Percentiles rank a stretch among this genome's conserved stretches.
phyloP scores from a whole-genome alignment of 1,284 basidiomycete genomes.

The Moesziomyces sp. region DNA sequence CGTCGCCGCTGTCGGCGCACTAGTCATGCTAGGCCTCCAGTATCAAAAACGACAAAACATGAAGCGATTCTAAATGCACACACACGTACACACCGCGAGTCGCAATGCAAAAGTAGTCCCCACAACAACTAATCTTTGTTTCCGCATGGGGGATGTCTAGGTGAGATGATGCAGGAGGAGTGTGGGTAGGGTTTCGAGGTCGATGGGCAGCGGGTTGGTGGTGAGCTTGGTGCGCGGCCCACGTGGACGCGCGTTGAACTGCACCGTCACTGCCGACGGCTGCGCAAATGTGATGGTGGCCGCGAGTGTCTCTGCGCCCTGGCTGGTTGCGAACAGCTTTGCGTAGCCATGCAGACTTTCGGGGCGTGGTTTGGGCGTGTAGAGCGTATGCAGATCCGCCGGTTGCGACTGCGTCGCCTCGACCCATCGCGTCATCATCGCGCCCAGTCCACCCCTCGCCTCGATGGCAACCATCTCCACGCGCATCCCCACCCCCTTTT shows the following conservation, averaged over 20 bases:
- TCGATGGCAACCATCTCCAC: slow-evolving; percentile 17
- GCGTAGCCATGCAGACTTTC: slow-evolving; percentile 10
- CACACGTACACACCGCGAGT: too few species aligned
- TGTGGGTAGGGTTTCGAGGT: too few species aligned
- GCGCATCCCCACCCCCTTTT: not conserved
- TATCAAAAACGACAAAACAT: slow-evolving; percentile 48
- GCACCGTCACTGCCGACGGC: slow-evolving; percentile 1
- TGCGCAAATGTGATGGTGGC: slow-evolving; percentile 17
- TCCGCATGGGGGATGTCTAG: too few species aligned
- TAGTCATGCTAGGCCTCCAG: slow-evolving; percentile 45
- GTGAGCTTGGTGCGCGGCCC: too few species aligned
- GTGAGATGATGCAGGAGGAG: too few species aligned
- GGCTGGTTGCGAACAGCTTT: slow-evolving; percentile 3
- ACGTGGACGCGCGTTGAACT: too few species aligned
- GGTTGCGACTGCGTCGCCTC: not conserved
- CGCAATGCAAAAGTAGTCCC: too few species aligned
- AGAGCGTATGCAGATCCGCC: not conserved
- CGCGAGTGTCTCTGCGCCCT: slow-evolving; percentile 3
- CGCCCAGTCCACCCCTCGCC: not conserved
- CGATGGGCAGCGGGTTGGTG: too few species aligned
- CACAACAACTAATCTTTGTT: too few species aligned
- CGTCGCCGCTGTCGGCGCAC: slow-evolving; percentile 46
- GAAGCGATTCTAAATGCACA: slow-evolving; percentile 31
- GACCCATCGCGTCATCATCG: not conserved
- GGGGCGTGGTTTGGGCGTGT: not conserved